Conservation (phyloP, 2,329 filamentous ascomycete species). For the Graphilbum ipis-grandicollis region DNA sequence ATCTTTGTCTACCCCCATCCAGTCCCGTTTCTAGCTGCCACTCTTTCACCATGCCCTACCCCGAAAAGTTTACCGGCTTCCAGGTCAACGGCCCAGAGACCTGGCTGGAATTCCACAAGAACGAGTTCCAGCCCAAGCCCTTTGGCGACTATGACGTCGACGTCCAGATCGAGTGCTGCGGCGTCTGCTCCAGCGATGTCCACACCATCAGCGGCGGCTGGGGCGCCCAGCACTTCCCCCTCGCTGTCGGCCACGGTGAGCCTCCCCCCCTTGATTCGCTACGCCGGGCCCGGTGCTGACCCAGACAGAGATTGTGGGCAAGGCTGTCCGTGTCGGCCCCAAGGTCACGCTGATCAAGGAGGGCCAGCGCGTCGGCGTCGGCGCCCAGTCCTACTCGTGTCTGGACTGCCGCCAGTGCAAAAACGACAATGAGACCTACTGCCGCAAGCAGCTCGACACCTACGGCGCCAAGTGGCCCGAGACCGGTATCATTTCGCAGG, state of each 20-base stretch:
- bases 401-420: constrained; percentile 47
- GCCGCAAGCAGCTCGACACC: constrained; percentile 39
- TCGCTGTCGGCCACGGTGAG: constrained; percentile 48
- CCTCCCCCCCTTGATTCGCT: neutral
- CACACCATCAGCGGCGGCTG: constrained; percentile 55
- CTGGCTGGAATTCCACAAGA: constrained; percentile 48
- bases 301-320: constrained; percentile 51
- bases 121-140: constrained; percentile 66
- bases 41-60: constrained; percentile 28
- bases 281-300: constrained; percentile 1
- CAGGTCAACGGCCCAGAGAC: constrained; percentile 35
- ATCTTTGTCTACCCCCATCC: neutral
- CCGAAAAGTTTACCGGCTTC: constrained; percentile 44
- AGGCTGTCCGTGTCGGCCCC: constrained; percentile 47
- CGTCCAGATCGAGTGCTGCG: constrained; percentile 69
- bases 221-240: constrained; percentile 43
- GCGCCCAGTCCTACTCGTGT: constrained; percentile 48
- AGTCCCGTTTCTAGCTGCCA: too few relatives aligned
- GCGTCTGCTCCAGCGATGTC: constrained; percentile 56
- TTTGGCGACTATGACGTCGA: constrained; percentile 80
- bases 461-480: constrained; percentile 37
- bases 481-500: constrained; percentile 36
- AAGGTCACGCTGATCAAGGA: constrained; percentile 42
- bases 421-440: constrained; percentile 52
- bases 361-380: constrained; percentile 51